phyloP scores from a whole-genome alignment of 2,329 filamentous ascomycete species.

The Fusarium nurragi region DNA sequence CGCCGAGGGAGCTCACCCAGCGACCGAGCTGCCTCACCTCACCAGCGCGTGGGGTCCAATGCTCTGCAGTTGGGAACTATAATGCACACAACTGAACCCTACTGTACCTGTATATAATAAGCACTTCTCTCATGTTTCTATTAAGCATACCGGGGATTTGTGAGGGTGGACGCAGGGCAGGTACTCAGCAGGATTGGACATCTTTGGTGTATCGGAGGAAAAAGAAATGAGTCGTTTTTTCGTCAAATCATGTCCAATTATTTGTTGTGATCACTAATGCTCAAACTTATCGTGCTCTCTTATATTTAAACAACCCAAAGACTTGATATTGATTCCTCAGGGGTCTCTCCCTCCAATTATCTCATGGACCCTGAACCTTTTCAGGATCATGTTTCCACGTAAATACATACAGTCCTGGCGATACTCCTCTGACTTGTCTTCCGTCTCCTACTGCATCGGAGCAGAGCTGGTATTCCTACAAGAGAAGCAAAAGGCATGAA shows the following conservation, averaged over 20 bases:
- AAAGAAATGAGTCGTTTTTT: conserved; percentile 26
- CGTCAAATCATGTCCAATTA: conserved; percentile 2
- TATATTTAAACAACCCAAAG: neutral
- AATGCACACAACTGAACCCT: conserved; percentile 43
- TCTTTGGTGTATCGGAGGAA: conserved; percentile 17
- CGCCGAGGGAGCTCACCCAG: conserved; percentile 26
- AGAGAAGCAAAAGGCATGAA: conserved; percentile 27
- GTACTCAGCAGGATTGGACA: conserved; percentile 33
- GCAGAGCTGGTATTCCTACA: conserved; percentile 34
- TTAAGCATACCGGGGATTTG: conserved; percentile 19
- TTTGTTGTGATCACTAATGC: neutral
- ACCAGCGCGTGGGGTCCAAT: conserved; percentile 40
- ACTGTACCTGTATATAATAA: conserved; percentile 47
- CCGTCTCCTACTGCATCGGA: conserved; percentile 12
- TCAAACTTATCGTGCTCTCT: neutral
- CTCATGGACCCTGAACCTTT: conserved; percentile 15
- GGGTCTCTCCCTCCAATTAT: conserved; percentile 7
- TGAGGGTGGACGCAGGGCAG: conserved; percentile 33
- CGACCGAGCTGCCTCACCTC: conserved; percentile 32
- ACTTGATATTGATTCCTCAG: conserved; percentile 28
- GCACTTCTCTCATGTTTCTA: conserved; percentile 41
- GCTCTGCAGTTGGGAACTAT: conserved; percentile 44
- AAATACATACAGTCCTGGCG: conserved; percentile 25
- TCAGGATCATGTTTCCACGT: conserved; percentile 17
- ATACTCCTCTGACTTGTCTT: conserved; percentile 5